A percentile compares a stretch with the other conserved stretches of the same genome.
phyloP scores from a whole-genome alignment of 495 filamentous ascomycete genomes.

The Aspergillus nanangensis region DNA sequence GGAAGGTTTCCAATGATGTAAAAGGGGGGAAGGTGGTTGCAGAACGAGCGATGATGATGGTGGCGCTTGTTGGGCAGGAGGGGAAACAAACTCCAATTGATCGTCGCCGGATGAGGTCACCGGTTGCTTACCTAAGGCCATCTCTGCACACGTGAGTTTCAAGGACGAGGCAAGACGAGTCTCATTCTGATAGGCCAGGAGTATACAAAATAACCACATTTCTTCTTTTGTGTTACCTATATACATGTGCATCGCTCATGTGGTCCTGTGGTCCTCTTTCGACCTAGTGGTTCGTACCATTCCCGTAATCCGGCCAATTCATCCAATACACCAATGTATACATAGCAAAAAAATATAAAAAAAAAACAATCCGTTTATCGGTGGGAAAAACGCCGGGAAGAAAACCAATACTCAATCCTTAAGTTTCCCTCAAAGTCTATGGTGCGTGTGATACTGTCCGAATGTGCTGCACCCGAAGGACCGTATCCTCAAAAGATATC shows the following conservation, averaged over 20 bases:
- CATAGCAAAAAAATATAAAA: neutral
- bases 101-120: slow-evolving; percentile 8
- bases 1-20: neutral
- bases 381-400: slow-evolving; percentile 3
- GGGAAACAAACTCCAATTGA: neutral
- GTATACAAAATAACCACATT: too few species aligned
- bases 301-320: slow-evolving; percentile 2
- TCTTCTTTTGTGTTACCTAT: too few species aligned
- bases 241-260: slow-evolving; percentile 10
- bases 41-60: too few species aligned
- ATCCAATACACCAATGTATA: too few species aligned
- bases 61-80: neutral
- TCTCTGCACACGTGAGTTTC: too few species aligned
- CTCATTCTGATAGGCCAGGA: too few species aligned
- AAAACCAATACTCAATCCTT: neutral
- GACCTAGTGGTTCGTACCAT: neutral
- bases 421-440: neutral
- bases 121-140: too few species aligned
- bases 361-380: slow-evolving; percentile 1
- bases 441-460: too few species aligned
- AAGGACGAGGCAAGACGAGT: too few species aligned
- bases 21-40: neutral
- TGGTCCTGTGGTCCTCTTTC: neutral
- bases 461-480: too few species aligned
- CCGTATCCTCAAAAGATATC: too few species aligned